A percentile compares a stretch with the other conserved stretches of the same genome.
Conservation (phyloP, 2,329 filamentous ascomycete genomes). For the Colletotrichum sp. region DNA sequence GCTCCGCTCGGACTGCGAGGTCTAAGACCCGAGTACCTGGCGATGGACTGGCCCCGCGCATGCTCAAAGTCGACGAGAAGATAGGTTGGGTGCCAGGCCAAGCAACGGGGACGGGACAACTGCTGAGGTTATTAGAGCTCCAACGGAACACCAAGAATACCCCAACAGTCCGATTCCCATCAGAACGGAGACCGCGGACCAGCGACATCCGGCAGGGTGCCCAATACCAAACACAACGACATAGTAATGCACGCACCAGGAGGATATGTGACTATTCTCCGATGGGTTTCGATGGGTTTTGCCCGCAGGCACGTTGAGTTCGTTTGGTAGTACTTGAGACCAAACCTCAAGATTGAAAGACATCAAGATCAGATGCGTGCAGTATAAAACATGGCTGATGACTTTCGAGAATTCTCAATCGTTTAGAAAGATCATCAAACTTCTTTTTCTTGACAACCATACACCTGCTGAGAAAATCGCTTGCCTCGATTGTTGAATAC, state of each 20-base stretch:
- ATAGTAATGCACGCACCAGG: neutral
- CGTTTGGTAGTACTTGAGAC: neutral
- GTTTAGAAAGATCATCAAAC: neutral
- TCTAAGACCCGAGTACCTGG: neutral
- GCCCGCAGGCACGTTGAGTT: neutral
- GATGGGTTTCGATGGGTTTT: neutral
- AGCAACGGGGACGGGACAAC: neutral
- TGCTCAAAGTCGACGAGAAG: neutral
- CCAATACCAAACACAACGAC: accelerated
- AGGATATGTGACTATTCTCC: neutral
- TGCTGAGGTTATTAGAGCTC: neutral
- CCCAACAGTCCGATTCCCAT: neutral
- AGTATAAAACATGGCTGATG: neutral
- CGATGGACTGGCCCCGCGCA: no score
- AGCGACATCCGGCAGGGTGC: neutral
- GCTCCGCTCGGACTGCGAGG: neutral
- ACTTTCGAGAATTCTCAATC: accelerated
- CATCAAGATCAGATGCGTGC: accelerated
- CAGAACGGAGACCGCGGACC: neutral
- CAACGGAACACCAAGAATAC: neutral
- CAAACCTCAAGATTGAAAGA: neutral
- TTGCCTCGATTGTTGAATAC: neutral
- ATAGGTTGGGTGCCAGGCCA: neutral
- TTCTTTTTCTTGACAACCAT: neutral
- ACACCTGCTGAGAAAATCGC: neutral